Conservation (phyloP, 257 asterid species). For the Scutellaria minor region DNA sequence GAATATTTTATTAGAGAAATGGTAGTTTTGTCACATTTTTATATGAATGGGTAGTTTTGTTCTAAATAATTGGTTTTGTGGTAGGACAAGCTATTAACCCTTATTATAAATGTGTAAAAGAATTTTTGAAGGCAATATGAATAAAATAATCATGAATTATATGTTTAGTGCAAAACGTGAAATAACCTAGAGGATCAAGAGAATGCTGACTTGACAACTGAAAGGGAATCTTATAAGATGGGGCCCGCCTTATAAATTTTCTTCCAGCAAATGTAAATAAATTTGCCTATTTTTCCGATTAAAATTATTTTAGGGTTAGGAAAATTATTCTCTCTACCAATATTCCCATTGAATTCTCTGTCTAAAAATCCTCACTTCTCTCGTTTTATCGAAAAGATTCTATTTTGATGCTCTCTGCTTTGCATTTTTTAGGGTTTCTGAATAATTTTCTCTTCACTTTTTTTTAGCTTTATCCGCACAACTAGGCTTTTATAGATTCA, state of each 20-base stretch:
- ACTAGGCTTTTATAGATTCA: constrained; percentile 33
- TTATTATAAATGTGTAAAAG: too few relatives aligned
- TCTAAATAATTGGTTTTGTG: too few relatives aligned
- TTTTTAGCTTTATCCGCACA: constrained; percentile 1
- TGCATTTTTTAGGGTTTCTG: constrained; percentile 34
- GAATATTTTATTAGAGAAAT: too few relatives aligned
- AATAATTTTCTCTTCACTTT: constrained; percentile 21
- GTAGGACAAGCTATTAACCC: too few relatives aligned
- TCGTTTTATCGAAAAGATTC: constrained; percentile 34
- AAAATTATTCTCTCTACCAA: constrained; percentile 31
- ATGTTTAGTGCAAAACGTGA: too few relatives aligned
- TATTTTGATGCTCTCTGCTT: constrained; percentile 37
- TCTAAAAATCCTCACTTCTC: constrained; percentile 32
- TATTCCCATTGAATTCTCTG: constrained; percentile 31
- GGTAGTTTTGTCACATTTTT: too few relatives aligned
- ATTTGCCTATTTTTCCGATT: constrained; percentile 19
- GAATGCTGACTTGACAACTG: constrained; percentile 38
- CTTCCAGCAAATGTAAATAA: constrained; percentile 25
- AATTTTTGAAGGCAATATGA: too few relatives aligned
- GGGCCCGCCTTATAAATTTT: constrained; percentile 42
- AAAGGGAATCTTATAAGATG: constrained; percentile 40
- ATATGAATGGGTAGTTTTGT: too few relatives aligned
- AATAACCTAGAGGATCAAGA: background rate
- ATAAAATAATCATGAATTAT: too few relatives aligned
- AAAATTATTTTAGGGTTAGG: constrained; percentile 47